Base-by-base conservation (phyloP, 1,139 yeast species). In the Nakaseomyces uthaithaninus region DNA sequence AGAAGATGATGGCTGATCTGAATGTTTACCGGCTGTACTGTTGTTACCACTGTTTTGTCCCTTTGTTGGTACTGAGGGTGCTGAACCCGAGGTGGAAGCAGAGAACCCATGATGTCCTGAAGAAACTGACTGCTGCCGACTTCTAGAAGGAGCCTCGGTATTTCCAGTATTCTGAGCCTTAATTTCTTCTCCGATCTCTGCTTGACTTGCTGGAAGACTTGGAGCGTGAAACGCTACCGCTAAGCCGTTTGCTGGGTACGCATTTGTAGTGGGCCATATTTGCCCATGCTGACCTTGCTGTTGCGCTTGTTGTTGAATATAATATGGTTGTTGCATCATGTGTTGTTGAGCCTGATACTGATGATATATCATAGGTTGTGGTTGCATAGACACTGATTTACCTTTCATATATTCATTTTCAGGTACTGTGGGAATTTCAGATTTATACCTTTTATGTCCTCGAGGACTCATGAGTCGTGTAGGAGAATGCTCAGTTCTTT, bases 401-500 rank as follows among this genome's bases (percentile, higher is more conserved):
- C 33, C 22, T 16, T 15, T 17, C 33, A 16, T 16, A 20, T 19
- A 19, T 37, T 37, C 40, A 9, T 11, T 10, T 38, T 45, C 45
- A 24, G 27, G 33, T 2, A 41, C 35, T 2, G 46, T 27, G 9
- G 47, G 42, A 6, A 46, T 42, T n/a, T 51, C 53, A 0, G 50
- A 43, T 18, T 40, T 46, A 30, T 39, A 43, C 17, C 46, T 33
- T 26, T 43, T 37, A 36, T 46, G 49, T 7, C 47, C 49, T 28
- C 42, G 45, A 5, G 50, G 49, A 31, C 49, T 46, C 31, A 46
- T 41, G 16, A 43, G 26, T 16, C 39, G 25, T 3, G 49, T 31
- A 19, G 35, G 46, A 7, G 46, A 39, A n/a, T 43, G 44, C 15
- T 42, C 16, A 37, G 37, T 47, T 36, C 50, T 42, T 27, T 43